phyloP scores from a whole-genome alignment of 208 protist species.

The Leishmania martiniquensis region DNA sequence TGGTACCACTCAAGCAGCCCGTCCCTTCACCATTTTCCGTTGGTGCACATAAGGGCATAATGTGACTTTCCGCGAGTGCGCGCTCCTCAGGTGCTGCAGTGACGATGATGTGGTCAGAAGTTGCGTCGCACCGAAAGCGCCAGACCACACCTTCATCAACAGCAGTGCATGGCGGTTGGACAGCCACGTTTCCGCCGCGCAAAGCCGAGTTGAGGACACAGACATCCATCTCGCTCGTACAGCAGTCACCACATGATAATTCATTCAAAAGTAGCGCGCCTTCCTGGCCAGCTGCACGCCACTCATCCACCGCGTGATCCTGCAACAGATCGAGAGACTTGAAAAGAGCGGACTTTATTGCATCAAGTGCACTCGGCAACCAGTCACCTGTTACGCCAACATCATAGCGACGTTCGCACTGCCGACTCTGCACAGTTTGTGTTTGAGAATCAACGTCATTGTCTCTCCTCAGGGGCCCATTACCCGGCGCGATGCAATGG shows the following conservation, averaged over 20 bases:
- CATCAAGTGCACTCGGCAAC: constrained; percentile 30
- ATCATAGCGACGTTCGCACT: constrained; percentile 7
- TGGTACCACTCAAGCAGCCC: background rate
- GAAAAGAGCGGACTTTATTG: constrained; percentile 40
- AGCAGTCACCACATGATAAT: constrained; percentile 1
- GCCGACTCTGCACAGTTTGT: no score
- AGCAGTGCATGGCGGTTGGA: background rate
- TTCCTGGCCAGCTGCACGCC: constrained; percentile 28
- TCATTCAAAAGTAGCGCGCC: constrained; percentile 35
- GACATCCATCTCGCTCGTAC: constrained; percentile 14
- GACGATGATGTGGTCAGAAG: background rate
- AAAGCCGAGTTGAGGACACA: constrained; percentile 1
- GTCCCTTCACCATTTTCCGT: background rate
- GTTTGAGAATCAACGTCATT: background rate
- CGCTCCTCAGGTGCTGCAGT: background rate
- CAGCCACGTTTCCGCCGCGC: background rate
- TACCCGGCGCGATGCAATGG: background rate
- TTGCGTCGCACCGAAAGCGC: constrained; percentile 4
- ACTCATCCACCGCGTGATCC: constrained; percentile 27
- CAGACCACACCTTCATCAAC: background rate
- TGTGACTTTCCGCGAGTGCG: background rate
- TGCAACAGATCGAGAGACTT: constrained; percentile 37
- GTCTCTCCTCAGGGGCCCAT: background rate
- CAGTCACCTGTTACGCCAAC: constrained; percentile 37
- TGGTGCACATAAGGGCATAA: background rate